These are phyloP conservation scores for Nigrospora sphaerica DNA, from an alignment of 2,329 filamentous ascomycete genomes.

Conservation along the genomic window DNA sequence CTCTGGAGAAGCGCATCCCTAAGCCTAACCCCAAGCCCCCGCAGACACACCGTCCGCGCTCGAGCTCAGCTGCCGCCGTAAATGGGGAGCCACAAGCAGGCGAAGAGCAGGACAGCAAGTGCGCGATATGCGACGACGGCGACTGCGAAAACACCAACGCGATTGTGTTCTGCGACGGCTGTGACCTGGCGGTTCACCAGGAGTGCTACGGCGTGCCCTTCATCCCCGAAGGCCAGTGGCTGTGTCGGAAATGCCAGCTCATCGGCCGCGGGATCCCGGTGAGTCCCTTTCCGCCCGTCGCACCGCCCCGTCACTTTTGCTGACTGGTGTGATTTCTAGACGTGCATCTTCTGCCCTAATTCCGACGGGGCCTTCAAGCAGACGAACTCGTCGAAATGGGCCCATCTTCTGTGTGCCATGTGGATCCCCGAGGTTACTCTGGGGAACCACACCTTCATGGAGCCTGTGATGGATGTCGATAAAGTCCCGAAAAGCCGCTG, in stretches of 20 bases:
- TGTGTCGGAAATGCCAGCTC: conserved; percentile 92
- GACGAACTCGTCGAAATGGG: conserved; percentile 93
- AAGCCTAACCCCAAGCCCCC: conserved; percentile 96
- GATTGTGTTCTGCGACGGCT: conserved; percentile 98
- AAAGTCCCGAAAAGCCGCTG: conserved; percentile 93
- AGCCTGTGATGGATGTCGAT: conserved; percentile 95
- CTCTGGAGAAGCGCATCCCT: conserved; percentile 89
- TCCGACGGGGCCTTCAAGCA: conserved; percentile 98
- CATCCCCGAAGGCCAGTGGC: conserved; percentile 97
- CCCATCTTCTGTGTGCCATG: conserved; percentile 90
- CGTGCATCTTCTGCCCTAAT: conserved; percentile 97
- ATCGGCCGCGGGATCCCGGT: conserved; percentile 86
- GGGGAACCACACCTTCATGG: conserved; percentile 95
- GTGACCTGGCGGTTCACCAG: conserved; percentile 94
- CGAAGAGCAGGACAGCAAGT: conserved; percentile 95
- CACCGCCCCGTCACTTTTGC: not conserved
- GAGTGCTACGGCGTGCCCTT: conserved; percentile 99
- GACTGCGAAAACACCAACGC: conserved; percentile 99
- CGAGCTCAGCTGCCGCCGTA: conserved; percentile 88
- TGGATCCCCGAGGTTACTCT: conserved; percentile 98
- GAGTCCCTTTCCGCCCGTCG: conserved; percentile 24
- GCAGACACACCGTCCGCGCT: conserved; percentile 86
- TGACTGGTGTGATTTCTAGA: conserved; percentile 35
- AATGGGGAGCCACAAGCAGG: conserved; percentile 84
- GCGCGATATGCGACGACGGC: conserved; percentile 96